phyloP scores from a whole-genome alignment of 2,329 filamentous ascomycete species.

The Magnaporthiopsis incrustans region DNA sequence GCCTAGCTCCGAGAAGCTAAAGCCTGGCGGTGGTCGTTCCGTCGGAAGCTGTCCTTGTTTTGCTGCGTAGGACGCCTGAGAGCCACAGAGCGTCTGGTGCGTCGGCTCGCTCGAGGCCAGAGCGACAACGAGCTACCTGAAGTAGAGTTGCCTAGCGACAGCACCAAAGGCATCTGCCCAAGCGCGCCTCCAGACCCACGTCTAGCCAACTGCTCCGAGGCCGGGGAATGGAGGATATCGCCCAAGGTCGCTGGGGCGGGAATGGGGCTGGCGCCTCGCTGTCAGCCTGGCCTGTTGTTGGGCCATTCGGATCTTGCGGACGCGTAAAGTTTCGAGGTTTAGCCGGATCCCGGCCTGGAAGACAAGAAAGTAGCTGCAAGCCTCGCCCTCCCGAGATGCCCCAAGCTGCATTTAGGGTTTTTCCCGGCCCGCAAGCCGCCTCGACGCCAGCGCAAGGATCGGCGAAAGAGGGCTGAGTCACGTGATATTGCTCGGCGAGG shows the following conservation, averaged over 20 bases:
- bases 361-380: not conserved
- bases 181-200: not conserved
- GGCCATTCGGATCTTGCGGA: not conserved
- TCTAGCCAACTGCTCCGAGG: not conserved
- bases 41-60: not conserved
- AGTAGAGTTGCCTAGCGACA: not conserved
- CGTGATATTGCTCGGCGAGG: not conserved
- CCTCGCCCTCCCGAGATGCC: not conserved
- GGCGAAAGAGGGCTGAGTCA: not conserved
- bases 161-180: not conserved
- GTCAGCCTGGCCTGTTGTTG: not conserved
- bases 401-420: not conserved
- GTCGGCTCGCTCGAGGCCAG: not conserved
- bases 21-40: too few species aligned
- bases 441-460: not conserved
- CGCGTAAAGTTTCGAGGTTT: not conserved
- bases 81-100: not conserved
- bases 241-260: too few species aligned
- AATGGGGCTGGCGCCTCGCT: not conserved
- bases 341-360: not conserved
- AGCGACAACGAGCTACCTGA: too few species aligned
- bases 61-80: not conserved
- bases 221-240: not conserved
- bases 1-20: not conserved
- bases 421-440: not conserved